Conservation (phyloP, 1,139 yeast species). For the Torulaspora pretoriensis region DNA sequence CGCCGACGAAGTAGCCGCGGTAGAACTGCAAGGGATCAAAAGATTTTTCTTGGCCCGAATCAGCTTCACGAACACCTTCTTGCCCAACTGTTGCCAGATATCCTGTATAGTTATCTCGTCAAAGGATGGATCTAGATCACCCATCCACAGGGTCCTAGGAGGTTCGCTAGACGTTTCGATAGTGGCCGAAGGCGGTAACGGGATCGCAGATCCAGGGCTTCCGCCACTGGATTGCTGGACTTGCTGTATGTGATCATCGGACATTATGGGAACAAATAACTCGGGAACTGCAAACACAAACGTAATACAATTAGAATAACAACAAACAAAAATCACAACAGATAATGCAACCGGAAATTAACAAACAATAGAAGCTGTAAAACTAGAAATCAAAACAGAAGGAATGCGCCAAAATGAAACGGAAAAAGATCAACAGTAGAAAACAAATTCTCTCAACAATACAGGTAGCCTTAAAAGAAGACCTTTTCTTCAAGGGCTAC, state of each 20-base stretch:
- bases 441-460: slow-evolving; percentile 3
- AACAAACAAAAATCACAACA: slow-evolving; percentile 4
- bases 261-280: slow-evolving; percentile 3
- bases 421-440: background rate
- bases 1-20: slow-evolving; percentile 14
- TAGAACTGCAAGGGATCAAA: slow-evolving; percentile 33
- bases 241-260: slow-evolving; percentile 8
- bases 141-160: slow-evolving; percentile 84
- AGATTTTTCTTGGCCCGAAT: slow-evolving; percentile 49
- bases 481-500: background rate
- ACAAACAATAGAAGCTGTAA: background rate
- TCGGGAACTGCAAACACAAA: slow-evolving; percentile 1
- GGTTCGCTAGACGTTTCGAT: slow-evolving; percentile 40
- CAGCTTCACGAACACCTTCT: slow-evolving; percentile 52
- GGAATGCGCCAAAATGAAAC: background rate
- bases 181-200: slow-evolving; percentile 47
- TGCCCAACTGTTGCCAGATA: slow-evolving; percentile 59
- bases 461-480: slow-evolving; percentile 1
- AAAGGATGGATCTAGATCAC: slow-evolving; percentile 84
- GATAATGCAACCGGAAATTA: slow-evolving; percentile 6
- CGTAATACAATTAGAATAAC: slow-evolving; percentile 3
- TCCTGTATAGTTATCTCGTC: slow-evolving; percentile 64
- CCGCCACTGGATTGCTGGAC: slow-evolving; percentile 4
- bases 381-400: background rate
- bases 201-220: slow-evolving; percentile 28